A percentile compares a stretch with the other conserved stretches of the same genome.
These are phyloP conservation scores for Agapanthus africanus DNA, from an alignment of 106 monocot species.

Conservation along the genomic window DNA sequence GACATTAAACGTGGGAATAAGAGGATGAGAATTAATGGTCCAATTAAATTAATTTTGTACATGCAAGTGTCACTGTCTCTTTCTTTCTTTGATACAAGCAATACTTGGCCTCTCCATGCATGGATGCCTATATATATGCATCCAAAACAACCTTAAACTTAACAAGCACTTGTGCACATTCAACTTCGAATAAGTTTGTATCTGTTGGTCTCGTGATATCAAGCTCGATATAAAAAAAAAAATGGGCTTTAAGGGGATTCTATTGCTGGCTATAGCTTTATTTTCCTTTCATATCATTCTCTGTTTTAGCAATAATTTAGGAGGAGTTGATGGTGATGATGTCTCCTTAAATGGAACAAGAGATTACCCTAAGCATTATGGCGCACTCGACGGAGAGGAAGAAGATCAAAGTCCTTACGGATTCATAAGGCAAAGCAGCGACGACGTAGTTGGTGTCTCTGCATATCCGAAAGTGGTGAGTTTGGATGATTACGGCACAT, in stretches of 20 bases:
- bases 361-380: not conserved
- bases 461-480: not conserved
- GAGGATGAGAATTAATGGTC: too few species aligned
- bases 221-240: too few species aligned
- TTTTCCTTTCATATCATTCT: not conserved
- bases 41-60: too few species aligned
- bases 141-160: too few species aligned
- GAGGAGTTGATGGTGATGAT: not conserved
- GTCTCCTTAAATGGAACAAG: not conserved
- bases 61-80: too few species aligned
- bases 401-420: not conserved
- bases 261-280: slow-evolving; percentile 6
- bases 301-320: not conserved
- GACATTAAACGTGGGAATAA: too few species aligned
- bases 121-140: too few species aligned
- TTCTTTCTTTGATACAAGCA: too few species aligned
- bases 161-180: too few species aligned
- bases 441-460: not conserved
- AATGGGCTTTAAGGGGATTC: not conserved
- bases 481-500: slow-evolving; percentile 14
- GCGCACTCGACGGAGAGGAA: not conserved
- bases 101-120: too few species aligned
- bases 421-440: too few species aligned
- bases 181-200: too few species aligned
- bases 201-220: not conserved